These are phyloP conservation scores for Drechslera avenae DNA, from an alignment of 2,329 filamentous ascomycete genomes.

Conservation along the genomic window DNA sequence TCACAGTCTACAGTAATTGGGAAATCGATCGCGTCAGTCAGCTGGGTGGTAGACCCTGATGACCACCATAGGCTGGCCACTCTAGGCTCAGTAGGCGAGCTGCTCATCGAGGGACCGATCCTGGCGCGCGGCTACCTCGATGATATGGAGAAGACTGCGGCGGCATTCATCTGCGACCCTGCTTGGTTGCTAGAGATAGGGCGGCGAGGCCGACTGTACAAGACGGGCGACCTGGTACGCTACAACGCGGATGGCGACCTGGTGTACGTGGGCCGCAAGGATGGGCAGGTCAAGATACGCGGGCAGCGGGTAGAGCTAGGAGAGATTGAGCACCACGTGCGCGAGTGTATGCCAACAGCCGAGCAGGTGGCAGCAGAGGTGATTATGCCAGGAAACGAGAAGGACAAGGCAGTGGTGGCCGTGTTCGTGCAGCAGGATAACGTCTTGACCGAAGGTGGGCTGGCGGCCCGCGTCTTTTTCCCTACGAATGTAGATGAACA, in stretches of 20 bases:
- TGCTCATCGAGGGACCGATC: conserved; percentile 61
- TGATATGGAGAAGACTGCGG: conserved; percentile 7
- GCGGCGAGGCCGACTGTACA: conserved; percentile 5
- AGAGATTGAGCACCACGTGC: not conserved
- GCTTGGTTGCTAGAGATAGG: not conserved
- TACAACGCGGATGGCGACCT: not conserved
- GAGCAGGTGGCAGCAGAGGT: not conserved
- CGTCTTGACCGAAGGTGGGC: not conserved
- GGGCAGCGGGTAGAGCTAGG: conserved; percentile 10
- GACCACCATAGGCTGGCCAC: conserved; percentile 23
- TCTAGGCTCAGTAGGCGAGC: conserved; percentile 48
- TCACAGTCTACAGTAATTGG: too few relatives aligned
- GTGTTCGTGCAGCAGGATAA: not conserved
- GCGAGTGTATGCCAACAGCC: not conserved
- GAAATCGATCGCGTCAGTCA: too few relatives aligned
- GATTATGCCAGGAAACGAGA: not conserved
- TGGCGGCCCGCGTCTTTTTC: too few relatives aligned
- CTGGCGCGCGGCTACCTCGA: conserved; percentile 36
- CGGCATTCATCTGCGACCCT: conserved; percentile 18
- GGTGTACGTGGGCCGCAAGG: too few relatives aligned
- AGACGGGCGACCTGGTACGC: not conserved
- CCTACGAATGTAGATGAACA: too few relatives aligned
- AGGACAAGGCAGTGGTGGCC: not conserved
- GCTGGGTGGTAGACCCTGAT: conserved; percentile 9
- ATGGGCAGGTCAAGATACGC: conserved; percentile 21